Evolutionary conservation across 805 yeast species (phyloP).

Genomic region (Blastobotrys peoriensis): DNA sequence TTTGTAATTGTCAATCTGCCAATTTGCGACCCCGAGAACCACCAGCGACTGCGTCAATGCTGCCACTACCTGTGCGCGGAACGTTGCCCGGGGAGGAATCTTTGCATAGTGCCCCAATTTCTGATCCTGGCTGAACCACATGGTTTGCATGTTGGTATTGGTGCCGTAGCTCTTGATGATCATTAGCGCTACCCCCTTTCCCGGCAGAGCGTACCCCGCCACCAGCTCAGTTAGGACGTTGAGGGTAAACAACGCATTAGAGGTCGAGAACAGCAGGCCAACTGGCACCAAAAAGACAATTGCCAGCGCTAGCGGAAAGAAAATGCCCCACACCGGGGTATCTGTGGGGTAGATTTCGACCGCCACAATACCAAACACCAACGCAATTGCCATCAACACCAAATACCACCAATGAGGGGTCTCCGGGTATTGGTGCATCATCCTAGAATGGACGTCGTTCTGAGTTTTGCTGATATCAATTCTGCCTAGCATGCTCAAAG

Average conservation of each 20-base stretch:
- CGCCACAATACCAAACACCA: slow-evolving; percentile 21
- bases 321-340: slow-evolving; percentile 38
- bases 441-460: slow-evolving; percentile 33
- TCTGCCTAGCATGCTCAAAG: slow-evolving; percentile 8
- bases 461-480: slow-evolving; percentile 10
- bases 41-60: slow-evolving; percentile 35
- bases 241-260: slow-evolving; percentile 51
- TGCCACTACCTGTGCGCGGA: slow-evolving; percentile 35
- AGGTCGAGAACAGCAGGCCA: slow-evolving; percentile 53
- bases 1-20: slow-evolving; percentile 28
- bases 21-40: slow-evolving; percentile 27
- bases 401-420: slow-evolving; percentile 51
- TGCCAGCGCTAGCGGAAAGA: slow-evolving; percentile 50
- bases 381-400: slow-evolving; percentile 39
- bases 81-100: slow-evolving; percentile 38
- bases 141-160: slow-evolving; percentile 53
- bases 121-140: slow-evolving; percentile 49
- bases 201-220: slow-evolving; percentile 61
- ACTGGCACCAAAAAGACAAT: slow-evolving; percentile 59
- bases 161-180: slow-evolving; percentile 34
- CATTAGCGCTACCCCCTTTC: slow-evolving; percentile 30
- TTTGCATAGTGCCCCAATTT: slow-evolving; percentile 43
- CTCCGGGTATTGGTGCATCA: slow-evolving; percentile 44
- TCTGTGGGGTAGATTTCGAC: slow-evolving; percentile 20
- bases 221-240: slow-evolving; percentile 59